These are phyloP conservation scores for Neoarthrinium moseri DNA, from an alignment of 2,329 filamentous ascomycete species.

Conservation along the genomic window DNA sequence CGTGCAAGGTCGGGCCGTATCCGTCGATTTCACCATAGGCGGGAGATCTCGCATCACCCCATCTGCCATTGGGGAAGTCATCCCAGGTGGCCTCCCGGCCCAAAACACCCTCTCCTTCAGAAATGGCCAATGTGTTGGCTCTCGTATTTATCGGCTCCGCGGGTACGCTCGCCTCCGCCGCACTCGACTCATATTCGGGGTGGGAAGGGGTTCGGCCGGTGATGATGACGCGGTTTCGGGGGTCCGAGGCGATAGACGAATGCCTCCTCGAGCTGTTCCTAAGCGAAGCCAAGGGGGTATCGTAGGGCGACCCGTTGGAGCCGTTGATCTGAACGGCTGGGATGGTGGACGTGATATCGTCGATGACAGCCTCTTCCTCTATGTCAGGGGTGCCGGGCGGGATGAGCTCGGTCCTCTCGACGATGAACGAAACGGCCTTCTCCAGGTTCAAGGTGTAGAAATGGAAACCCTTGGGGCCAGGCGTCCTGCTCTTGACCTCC, in stretches of 20 bases:
- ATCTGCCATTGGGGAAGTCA: constrained; percentile 94
- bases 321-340: constrained; percentile 55
- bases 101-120: constrained; percentile 85
- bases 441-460: constrained; percentile 97
- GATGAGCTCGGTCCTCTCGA: constrained; percentile 84
- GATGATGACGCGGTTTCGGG: constrained; percentile 85
- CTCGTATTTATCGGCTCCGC: constrained; percentile 72
- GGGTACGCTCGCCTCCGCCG: constrained; percentile 75
- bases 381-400: constrained; percentile 50
- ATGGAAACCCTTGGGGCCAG: constrained; percentile 78
- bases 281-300: constrained; percentile 27
- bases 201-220: constrained; percentile 59
- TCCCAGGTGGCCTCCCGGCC: constrained; percentile 98
- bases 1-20: constrained; percentile 95
- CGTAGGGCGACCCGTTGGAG: constrained; percentile 20
- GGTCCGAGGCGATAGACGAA: constrained; percentile 79
- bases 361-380: constrained; percentile 49
- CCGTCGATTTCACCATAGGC: constrained; percentile 97
- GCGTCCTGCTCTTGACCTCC: constrained; percentile 54
- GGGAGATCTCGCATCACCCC: constrained; percentile 88
- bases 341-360: constrained; percentile 43
- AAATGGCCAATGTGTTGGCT: constrained; percentile 86
- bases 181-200: constrained; percentile 69
- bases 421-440: constrained; percentile 90
- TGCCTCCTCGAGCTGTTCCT: constrained; percentile 56